Conservation (phyloP, 805 yeast species). For the Candida tibetensis region DNA sequence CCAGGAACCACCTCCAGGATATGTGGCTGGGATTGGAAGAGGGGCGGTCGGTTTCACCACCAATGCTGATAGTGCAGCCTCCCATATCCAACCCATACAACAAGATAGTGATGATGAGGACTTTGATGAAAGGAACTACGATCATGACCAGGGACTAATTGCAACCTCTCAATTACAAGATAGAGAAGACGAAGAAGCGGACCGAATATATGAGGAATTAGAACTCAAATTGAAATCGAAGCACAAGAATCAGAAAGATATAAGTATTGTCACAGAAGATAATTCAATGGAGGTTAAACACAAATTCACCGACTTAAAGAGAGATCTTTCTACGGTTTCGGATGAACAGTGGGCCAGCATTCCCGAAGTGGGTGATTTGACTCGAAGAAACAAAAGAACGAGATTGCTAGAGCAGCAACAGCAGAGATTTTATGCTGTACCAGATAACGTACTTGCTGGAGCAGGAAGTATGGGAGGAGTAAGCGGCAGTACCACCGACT, state of each 20-base stretch:
- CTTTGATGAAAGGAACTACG: conserved; percentile 31
- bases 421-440: conserved; percentile 76
- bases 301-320: conserved; percentile 54
- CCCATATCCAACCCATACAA: conserved; percentile 15
- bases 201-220: conserved; percentile 59
- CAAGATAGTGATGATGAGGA: conserved; percentile 22
- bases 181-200: conserved; percentile 77
- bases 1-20: conserved; percentile 85
- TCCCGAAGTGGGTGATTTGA: conserved; percentile 88
- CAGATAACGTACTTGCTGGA: conserved; percentile 59
- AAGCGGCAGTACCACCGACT: conserved; percentile 30
- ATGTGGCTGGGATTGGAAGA: conserved; percentile 88
- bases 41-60: conserved; percentile 95
- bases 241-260: conserved; percentile 20
- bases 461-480: conserved; percentile 7
- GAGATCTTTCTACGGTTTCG: conserved; percentile 55
- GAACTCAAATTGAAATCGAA: conserved; percentile 50
- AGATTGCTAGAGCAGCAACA: conserved; percentile 59
- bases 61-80: conserved; percentile 66
- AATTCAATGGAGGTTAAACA: conserved; percentile 1
- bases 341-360: conserved; percentile 74
- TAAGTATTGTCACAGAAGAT: conserved; percentile 8
- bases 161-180: conserved; percentile 25
- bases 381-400: conserved; percentile 71
- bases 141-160: conserved; percentile 26